Evolutionary conservation across 73 alveolate genomes (phyloP).

Genomic region (Uronychia setigera): DNA sequence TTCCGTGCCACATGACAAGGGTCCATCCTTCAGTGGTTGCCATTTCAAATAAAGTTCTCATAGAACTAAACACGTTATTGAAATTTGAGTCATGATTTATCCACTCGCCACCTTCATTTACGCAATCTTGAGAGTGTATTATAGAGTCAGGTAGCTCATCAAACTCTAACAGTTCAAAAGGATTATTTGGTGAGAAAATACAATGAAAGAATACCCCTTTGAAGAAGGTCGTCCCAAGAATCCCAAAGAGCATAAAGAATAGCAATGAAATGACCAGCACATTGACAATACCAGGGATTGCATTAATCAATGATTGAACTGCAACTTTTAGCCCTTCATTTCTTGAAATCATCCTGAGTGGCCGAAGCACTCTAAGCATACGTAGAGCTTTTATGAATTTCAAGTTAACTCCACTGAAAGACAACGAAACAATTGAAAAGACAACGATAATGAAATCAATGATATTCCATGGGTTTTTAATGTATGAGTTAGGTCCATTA

Average conservation of each 20-base stretch:
- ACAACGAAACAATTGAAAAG: background rate
- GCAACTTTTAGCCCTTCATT: slow-evolving; percentile 62
- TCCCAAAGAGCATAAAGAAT: slow-evolving; percentile 57
- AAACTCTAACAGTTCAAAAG: too few relatives aligned
- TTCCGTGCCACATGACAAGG: slow-evolving; percentile 46
- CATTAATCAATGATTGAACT: slow-evolving; percentile 26
- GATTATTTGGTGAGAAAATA: slow-evolving; percentile 56
- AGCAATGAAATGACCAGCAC: slow-evolving; percentile 30
- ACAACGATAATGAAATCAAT: background rate
- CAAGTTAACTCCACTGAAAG: slow-evolving; percentile 2
- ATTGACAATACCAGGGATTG: slow-evolving; percentile 31
- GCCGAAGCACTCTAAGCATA: slow-evolving; percentile 69
- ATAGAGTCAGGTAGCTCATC: too few relatives aligned
- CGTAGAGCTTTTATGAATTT: slow-evolving; percentile 52
- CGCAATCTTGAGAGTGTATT: slow-evolving; percentile 53
- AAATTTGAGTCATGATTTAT: slow-evolving; percentile 21
- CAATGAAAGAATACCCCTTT: too few relatives aligned
- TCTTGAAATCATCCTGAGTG: slow-evolving; percentile 58
- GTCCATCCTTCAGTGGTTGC: slow-evolving; percentile 71
- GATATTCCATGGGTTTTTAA: background rate
- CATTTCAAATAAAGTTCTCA: too few relatives aligned
- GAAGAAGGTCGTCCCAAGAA: slow-evolving; percentile 60
- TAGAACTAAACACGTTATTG: slow-evolving; percentile 52
- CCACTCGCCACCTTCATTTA: slow-evolving; percentile 69
- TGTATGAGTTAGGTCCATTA: background rate